A percentile compares a stretch with the other conserved stretches of the same genome.
phyloP scores from a whole-genome alignment of 306 rosid genomes.

The Trifolium subterraneum region DNA sequence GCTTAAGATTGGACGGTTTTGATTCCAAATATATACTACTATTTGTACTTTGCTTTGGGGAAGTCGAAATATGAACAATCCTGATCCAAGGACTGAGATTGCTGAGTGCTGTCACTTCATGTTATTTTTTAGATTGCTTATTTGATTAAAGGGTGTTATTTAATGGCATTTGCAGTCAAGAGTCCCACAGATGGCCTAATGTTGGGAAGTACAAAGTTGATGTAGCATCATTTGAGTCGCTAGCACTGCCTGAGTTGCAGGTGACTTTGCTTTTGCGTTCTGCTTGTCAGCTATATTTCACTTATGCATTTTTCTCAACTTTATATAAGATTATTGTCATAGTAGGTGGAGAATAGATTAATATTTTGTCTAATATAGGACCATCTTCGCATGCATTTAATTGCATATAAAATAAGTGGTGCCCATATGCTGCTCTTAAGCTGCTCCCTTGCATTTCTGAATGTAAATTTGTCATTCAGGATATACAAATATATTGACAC shows the following conservation, averaged over 20 bases:
- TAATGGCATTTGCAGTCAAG: conserved; percentile 59
- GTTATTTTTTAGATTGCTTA: conserved; percentile 7
- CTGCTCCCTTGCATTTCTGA: conserved; percentile 5
- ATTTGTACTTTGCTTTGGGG: neutral
- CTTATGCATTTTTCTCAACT: conserved; percentile 2
- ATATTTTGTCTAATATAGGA: conserved; percentile 2
- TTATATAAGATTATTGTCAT: neutral
- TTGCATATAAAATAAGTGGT: neutral
- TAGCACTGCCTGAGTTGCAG: conserved; percentile 84
- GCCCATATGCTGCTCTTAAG: neutral
- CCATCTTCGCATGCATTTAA: conserved; percentile 14
- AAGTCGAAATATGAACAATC: neutral
- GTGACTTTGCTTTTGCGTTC: conserved; percentile 47
- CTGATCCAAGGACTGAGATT: neutral
- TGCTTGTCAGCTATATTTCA: conserved; percentile 7
- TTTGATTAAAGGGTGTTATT: conserved; percentile 37
- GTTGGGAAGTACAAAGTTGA: conserved; percentile 86
- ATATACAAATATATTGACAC: conserved; percentile 4
- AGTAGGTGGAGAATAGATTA: neutral
- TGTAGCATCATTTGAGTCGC: conserved; percentile 73
- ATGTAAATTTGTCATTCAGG: conserved; percentile 18
- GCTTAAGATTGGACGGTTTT: neutral
- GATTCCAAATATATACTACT: neutral
- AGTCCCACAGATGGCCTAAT: conserved; percentile 75
- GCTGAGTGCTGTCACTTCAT: neutral